phyloP scores from a whole-genome alignment of 192 early-diverging fungal genomes.

The Linnemannia exigua region DNA sequence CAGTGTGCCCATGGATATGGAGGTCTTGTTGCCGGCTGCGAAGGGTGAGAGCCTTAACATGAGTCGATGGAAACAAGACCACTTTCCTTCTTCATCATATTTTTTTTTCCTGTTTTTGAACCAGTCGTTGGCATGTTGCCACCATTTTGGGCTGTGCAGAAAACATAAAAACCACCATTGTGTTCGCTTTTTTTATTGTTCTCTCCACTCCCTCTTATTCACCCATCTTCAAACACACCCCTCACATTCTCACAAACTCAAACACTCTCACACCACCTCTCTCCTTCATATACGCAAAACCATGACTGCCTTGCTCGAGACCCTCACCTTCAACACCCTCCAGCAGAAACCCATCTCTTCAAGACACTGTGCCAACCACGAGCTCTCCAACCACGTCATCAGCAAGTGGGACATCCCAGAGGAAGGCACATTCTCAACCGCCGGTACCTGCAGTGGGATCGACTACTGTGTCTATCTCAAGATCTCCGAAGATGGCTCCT shows the following conservation, averaged over 20 bases:
- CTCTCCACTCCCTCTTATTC: too few relatives aligned
- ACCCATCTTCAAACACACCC: not conserved
- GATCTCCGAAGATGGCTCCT: slow-evolving; percentile 15
- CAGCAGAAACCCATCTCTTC: slow-evolving; percentile 14
- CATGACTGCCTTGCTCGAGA: slow-evolving; percentile 16
- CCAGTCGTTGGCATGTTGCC: too few relatives aligned
- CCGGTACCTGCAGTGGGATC: slow-evolving; percentile 15
- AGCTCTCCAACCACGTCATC: not conserved
- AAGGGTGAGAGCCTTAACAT: not conserved
- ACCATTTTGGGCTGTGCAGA: too few relatives aligned
- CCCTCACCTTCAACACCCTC: slow-evolving; percentile 19
- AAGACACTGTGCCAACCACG: not conserved
- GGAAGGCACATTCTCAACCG: slow-evolving; percentile 2
- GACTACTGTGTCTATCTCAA: slow-evolving; percentile 15
- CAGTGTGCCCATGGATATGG: slow-evolving; percentile 8
- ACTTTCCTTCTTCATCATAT: too few relatives aligned
- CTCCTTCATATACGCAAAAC: slow-evolving; percentile 13
- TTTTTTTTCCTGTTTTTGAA: too few relatives aligned
- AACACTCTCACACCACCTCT: not conserved
- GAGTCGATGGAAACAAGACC: too few relatives aligned
- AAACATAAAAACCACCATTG: too few relatives aligned
- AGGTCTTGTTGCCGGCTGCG: slow-evolving; percentile 2
- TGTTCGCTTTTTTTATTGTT: too few relatives aligned
- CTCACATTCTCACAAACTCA: not conserved
- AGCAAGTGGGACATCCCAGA: slow-evolving; percentile 24